A percentile compares a stretch with the other conserved stretches of the same genome.
Evolutionary conservation across 129 eudicot genomes (phyloP).

Genomic region (Artemisia annua): DNA sequence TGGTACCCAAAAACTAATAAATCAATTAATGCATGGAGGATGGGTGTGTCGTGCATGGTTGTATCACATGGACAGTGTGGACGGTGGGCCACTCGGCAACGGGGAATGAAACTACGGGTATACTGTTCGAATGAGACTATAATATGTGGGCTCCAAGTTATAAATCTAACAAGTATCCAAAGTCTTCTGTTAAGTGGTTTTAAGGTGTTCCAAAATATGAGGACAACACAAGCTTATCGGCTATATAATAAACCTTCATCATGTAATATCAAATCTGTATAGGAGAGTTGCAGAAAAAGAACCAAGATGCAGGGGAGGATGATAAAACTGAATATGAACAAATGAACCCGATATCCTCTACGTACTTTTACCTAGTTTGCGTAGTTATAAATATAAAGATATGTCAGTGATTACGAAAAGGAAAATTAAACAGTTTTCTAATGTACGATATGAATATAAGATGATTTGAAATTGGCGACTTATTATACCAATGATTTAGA

Average conservation of each 20-base stretch:
- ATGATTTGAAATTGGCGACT: no score
- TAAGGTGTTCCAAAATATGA: constrained; percentile 42
- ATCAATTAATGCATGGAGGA: constrained; percentile 60
- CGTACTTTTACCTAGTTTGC: not conserved
- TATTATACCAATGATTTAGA: no score
- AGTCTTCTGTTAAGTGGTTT: constrained; percentile 80
- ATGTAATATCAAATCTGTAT: not conserved
- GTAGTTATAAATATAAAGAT: not conserved
- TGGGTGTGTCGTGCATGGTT: constrained; percentile 74
- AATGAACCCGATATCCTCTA: not conserved
- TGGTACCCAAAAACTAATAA: constrained; percentile 42
- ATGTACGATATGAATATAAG: no score
- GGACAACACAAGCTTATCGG: constrained; percentile 12
- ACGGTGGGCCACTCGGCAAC: constrained; percentile 68
- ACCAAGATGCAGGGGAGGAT: not conserved
- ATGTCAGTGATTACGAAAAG: no score
- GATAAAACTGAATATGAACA: not conserved
- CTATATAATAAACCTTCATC: not conserved
- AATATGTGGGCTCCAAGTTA: constrained; percentile 77
- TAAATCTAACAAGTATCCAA: constrained; percentile 88
- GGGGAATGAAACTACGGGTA: constrained; percentile 95
- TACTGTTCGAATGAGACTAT: constrained; percentile 72
- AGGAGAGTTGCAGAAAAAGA: not conserved
- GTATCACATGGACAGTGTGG: constrained; percentile 86
- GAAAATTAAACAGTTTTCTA: no score